Evolutionary conservation across 1,284 basidiomycete species (phyloP), one percentile per base, ranked within the genome.

Genomic region (Lignosus rhinocerotis): DNA sequence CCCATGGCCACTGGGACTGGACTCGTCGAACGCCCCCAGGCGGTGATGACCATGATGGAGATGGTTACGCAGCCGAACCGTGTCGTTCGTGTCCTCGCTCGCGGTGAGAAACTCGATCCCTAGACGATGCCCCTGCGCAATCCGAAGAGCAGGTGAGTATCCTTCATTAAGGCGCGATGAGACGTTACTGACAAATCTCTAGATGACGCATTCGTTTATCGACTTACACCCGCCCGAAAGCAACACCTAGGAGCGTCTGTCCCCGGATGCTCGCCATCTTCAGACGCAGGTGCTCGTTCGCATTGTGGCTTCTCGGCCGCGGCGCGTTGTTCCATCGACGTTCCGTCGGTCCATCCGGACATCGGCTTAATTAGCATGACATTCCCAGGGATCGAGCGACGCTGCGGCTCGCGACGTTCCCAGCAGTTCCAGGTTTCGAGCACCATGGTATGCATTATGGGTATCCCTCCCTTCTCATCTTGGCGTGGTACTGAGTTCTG

Each of bases 101-200:
- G 90, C 14, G 90, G 90, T 38, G 90, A 92, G 78, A 91, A 91
- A 73, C 75, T 92, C 59, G 89, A 92, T 39, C 78, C 78, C 16
- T 64, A 61, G 36, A 43, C 30, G 33, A 9, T 32, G 33, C 8
- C 8, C 7, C 38, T 19, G 30, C 33, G 2, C 14, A 8, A 41
- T 31, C n/a, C 38, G 42, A 51, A 34, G 41, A 53, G 42, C 47
- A 39, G 45, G 53, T 48, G 48, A 42, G 58, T 44, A 30, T 5
- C 2, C 14, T 12, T 36, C 43, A 30, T 4, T 12, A 19, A 19
- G 19, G 9, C 19, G 21, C 10, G 43, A 1, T 21, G 11, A 5
- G 4, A 19, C 41, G 41, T 43, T 1, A 17, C 43, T 45, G 43
- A 45, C 43, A 30, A 6, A 25, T 8, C n/a, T 16, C 11, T 42